Evolutionary conservation across 163 green algal species (phyloP).

Genomic region (Chlamydomonas reinhardtii): DNA sequence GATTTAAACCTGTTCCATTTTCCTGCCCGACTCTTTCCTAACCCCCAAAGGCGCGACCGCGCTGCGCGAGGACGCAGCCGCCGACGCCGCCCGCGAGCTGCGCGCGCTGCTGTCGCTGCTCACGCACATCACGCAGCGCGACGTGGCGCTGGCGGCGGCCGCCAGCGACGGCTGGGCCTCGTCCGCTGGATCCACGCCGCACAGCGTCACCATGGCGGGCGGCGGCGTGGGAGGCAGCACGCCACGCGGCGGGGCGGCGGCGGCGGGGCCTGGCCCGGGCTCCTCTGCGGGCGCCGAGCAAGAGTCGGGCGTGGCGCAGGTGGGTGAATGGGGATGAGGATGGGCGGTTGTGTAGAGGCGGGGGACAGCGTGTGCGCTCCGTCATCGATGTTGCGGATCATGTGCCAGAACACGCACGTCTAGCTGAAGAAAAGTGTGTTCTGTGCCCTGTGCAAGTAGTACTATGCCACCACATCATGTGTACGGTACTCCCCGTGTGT

Average conservation of each 20-base stretch:
- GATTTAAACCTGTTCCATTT: no score
- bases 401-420: no score
- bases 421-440: no score
- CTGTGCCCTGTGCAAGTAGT: no score
- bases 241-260: not conserved
- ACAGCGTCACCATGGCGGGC: conserved; percentile 1
- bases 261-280: not conserved
- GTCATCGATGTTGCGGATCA: no score
- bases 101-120: conserved; percentile 84
- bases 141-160: conserved; percentile 25
- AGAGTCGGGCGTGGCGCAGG: conserved; percentile 41
- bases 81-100: conserved; percentile 71
- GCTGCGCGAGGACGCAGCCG: conserved; percentile 46
- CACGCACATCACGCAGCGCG: conserved; percentile 76
- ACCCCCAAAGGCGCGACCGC: conserved; percentile 43
- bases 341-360: no score
- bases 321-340: not conserved
- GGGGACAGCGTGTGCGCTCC: no score
- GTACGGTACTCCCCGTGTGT: no score
- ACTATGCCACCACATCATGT: no score
- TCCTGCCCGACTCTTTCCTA: no score
- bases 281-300: conserved; percentile 12
- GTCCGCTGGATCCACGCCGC: conserved; percentile 1
- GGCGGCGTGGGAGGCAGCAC: not conserved
- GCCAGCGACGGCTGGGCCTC: conserved; percentile 17